Base-by-base conservation (phyloP, 1,284 basidiomycete species). In the Cryptococcus hybrid region DNA sequence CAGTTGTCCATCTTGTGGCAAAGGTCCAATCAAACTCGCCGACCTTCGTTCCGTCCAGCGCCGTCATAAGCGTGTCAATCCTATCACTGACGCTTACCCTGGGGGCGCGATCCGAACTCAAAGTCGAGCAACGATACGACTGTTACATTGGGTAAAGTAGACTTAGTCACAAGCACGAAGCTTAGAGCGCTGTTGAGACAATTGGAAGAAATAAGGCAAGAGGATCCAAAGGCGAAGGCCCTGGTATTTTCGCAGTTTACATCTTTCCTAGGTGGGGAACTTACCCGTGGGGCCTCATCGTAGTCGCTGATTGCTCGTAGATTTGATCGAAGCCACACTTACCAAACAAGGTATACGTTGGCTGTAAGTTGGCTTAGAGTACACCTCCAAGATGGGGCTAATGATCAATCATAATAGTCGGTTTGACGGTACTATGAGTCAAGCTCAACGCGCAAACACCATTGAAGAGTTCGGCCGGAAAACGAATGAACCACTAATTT, bases 391-490 rank as follows among this genome's bases (percentile, higher is more conserved):
- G 12, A 7, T 42, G 40, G 9, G 18, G 18, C 8, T 13, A 47
- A 24, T 35, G 18, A 47, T 30, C 34, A 30, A 15, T 15, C 13
- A 37, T 51, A 9, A 13, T 46, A 75, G 73, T 64, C 84, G 92
- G n/a, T 89, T 98, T 60, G 95, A 99, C 74, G 95, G 95, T 2
- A 85, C 89, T 0, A 95, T 97, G 87, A 88, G 88, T 65, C 83
- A 96, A 64, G 89, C 88, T 74, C 88, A 89, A 71, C 84, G 92
- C 46, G 87, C 84, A 40, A 82, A 82, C 5, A 86, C 90, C 0
- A 82, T 99, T 51, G 80, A 85, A 64, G 84, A 84, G 60, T 94
- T 93, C 80, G 88, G 85, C 66, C 77, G 82, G 37, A 78, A 83
- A 3, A 85, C 84, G 1, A 79, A 83, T 44, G 86, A 85, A 61